Conservation (phyloP, 345 rosid genomes). For the Pseudoturritis turrita region DNA sequence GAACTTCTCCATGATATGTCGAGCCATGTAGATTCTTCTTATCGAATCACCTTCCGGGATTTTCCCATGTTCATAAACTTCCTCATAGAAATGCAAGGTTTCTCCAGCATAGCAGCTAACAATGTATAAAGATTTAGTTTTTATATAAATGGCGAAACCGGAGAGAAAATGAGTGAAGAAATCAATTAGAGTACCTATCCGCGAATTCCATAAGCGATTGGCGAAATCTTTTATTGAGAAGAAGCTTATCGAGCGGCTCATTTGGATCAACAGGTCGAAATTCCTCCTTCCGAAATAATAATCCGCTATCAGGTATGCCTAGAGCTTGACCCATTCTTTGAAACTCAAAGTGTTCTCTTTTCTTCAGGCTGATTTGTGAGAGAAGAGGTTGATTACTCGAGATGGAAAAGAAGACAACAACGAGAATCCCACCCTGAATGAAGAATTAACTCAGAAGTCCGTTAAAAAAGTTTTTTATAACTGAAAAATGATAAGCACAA, state of each 20-base stretch:
- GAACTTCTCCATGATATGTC: constrained; percentile 82
- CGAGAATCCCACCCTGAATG: constrained; percentile 64
- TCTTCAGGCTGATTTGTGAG: constrained; percentile 79
- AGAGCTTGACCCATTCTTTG: constrained; percentile 83
- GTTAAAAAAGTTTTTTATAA: not conserved
- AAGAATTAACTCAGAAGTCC: not conserved
- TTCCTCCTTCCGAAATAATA: constrained; percentile 50
- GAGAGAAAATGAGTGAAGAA: not conserved
- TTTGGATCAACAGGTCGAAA: constrained; percentile 45
- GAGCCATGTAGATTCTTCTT: constrained; percentile 83
- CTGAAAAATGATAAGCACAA: not conserved
- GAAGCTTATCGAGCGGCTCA: constrained; percentile 87
- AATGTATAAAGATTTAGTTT: constrained; percentile 8
- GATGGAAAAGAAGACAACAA: constrained; percentile 67
- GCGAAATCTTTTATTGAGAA: constrained; percentile 63
- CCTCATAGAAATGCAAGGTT: constrained; percentile 82
- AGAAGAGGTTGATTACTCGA: constrained; percentile 85
- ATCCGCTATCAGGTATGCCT: constrained; percentile 85
- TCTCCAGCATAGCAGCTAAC: constrained; percentile 88
- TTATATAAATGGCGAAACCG: not conserved
- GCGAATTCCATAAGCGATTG: constrained; percentile 89
- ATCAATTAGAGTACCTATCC: constrained; percentile 51
- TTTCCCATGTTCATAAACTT: constrained; percentile 74
- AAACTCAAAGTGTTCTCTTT: constrained; percentile 53
- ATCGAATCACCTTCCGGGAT: constrained; percentile 57